Evolutionary conservation across 2,329 filamentous ascomycete genomes (phyloP).

Genomic region (Fusarium albidum): DNA sequence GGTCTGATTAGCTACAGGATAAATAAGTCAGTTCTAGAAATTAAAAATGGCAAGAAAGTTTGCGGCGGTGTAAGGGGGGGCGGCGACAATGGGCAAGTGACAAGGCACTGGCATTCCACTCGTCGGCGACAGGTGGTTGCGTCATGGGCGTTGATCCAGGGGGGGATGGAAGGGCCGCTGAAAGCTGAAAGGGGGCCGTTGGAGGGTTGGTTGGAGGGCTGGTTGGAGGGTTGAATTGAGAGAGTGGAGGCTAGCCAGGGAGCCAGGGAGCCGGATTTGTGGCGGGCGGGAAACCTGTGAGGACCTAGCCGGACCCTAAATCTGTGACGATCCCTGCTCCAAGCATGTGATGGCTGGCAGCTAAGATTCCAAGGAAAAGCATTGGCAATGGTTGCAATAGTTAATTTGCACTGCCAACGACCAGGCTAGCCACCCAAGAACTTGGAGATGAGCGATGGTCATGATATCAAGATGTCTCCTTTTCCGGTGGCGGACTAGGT

Average conservation of each 20-base stretch:
- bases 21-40: slow-evolving; percentile 9
- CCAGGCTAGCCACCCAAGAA: background rate
- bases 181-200: slow-evolving; percentile 4
- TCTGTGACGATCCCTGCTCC: slow-evolving; percentile 30
- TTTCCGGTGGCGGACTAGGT: slow-evolving; percentile 1
- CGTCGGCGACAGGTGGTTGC: slow-evolving; percentile 28
- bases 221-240: background rate
- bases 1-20: slow-evolving; percentile 15
- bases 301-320: slow-evolving; percentile 5
- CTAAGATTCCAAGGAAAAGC: background rate
- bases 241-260: slow-evolving; percentile 15
- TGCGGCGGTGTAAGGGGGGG: slow-evolving; percentile 19
- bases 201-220: background rate
- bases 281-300: slow-evolving; percentile 24
- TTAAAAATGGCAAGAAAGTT: slow-evolving; percentile 2
- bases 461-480: background rate
- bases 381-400: slow-evolving; percentile 18
- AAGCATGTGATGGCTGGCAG: slow-evolving; percentile 33
- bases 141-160: slow-evolving; percentile 31
- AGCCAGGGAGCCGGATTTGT: slow-evolving; percentile 33
- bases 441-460: background rate
- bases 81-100: slow-evolving; percentile 11
- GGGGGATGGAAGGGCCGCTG: slow-evolving; percentile 7
- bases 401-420: slow-evolving; percentile 19
- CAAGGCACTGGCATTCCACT: slow-evolving; percentile 21